Evolutionary conservation across 176 grass and related monocot species (phyloP), one percentile per base, ranked within the genome.

Genomic region (Lolium multiflorum): DNA sequence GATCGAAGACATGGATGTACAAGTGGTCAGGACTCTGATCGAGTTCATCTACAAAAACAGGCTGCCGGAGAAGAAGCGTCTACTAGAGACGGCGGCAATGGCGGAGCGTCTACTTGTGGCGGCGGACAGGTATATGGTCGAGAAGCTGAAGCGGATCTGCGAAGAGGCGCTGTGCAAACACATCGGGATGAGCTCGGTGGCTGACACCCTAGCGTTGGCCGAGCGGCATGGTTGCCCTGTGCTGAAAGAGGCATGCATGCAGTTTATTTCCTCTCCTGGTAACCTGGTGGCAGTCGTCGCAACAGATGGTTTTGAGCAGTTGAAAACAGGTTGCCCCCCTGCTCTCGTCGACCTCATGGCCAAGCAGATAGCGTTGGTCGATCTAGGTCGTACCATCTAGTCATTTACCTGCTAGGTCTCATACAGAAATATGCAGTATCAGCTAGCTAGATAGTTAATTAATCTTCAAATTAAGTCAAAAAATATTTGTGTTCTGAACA

Each of bases 141-240:
- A 14, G 70, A 48, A 48, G 70, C 70, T 73, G 43, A 73, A 71
- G 67, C 37, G 0, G 37, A 43, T 70, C 17, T 70, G 39, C 39
- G 68, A 71, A 39, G 68, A 71, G 68, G 68, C 68, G 20, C 18
- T 71, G 39, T 71, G 68, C 68, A n/a, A 43, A 39, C 68, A 71
- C 68, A 13, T 71, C 20, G 38, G 18, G 18, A 71, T 44, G 39
- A 44, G 9, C 20, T 71, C 68, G 17, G 68, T 46, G 68, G 68
- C 68, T 20, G 39, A 41, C 68, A 71, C 68, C 68, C 68, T 71
- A n/a, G 68, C 68, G 68, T 20, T 71, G 18, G 68, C 68, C 10
- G 39, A 46, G 39, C 68, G 68, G 20, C 68, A 46, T 41, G 37
- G 68, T 1, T 71, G 68, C 68, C 18, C 68, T 0, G 18, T 46